These are phyloP conservation scores for Phallus indusiatus DNA, from an alignment of 768 basidiomycete genomes.

Conservation along the genomic window DNA sequence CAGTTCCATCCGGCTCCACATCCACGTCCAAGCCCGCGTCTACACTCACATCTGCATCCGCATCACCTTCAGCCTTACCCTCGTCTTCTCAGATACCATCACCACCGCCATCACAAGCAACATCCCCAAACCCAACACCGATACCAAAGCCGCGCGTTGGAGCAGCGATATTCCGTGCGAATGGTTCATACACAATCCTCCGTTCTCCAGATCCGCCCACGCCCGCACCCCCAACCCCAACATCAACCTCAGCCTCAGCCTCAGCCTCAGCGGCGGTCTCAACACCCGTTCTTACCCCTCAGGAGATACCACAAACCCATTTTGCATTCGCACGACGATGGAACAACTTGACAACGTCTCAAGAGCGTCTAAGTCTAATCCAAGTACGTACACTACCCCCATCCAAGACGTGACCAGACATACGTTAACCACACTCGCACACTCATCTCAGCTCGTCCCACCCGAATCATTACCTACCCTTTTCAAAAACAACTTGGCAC, in stretches of 20 bases:
- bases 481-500: slow-evolving; percentile 64
- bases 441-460: slow-evolving; percentile 39
- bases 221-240: neutral
- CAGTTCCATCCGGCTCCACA: slow-evolving; percentile 13
- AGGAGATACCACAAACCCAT: slow-evolving; percentile 33
- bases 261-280: slow-evolving; percentile 6
- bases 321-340: slow-evolving; percentile 59
- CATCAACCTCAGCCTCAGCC: neutral
- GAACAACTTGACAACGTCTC: slow-evolving; percentile 32
- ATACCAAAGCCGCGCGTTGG: slow-evolving; percentile 48
- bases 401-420: too few species aligned
- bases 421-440: too few species aligned
- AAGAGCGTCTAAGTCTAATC: slow-evolving; percentile 50
- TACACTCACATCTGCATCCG: neutral
- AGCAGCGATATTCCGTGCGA: slow-evolving; percentile 63
- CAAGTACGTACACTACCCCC: slow-evolving; percentile 33
- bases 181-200: slow-evolving; percentile 54
- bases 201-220: slow-evolving; percentile 14
- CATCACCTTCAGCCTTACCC: neutral
- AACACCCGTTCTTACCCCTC: slow-evolving; percentile 3
- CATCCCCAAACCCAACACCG: slow-evolving; percentile 44
- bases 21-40: slow-evolving; percentile 8
- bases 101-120: slow-evolving; percentile 16
- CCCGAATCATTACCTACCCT: slow-evolving; percentile 48
- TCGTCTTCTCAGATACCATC: slow-evolving; percentile 5